Evolutionary conservation across 2,329 filamentous ascomycete genomes (phyloP).

Genomic region (Exophiala dermatitidis): DNA sequence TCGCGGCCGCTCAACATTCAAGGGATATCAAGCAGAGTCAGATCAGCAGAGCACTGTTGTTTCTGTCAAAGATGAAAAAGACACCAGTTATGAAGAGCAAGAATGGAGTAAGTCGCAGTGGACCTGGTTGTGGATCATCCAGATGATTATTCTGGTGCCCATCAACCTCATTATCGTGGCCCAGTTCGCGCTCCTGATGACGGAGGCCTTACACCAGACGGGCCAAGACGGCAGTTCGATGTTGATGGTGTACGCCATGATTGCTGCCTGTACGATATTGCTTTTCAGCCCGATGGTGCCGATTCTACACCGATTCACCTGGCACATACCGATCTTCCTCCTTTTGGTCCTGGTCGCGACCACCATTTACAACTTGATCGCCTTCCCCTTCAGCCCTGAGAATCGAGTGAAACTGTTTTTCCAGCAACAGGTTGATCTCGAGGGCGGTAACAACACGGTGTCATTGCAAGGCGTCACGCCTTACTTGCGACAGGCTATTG

Average conservation of each 20-base stretch:
- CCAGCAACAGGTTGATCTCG: conserved; percentile 70
- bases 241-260: conserved; percentile 62
- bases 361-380: conserved; percentile 74
- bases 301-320: conserved; percentile 78
- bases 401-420: conserved; percentile 84
- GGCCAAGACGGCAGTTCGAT: conserved; percentile 72
- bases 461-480: conserved; percentile 61
- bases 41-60: conserved; percentile 15
- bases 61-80: conserved; percentile 23
- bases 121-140: conserved; percentile 78
- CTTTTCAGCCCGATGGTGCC: conserved; percentile 70
- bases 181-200: conserved; percentile 67
- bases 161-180: conserved; percentile 69
- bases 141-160: conserved; percentile 73
- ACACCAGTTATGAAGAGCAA: conserved; percentile 54
- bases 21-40: conserved; percentile 26
- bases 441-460: conserved; percentile 62
- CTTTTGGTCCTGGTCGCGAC: conserved; percentile 66
- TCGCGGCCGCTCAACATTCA: conserved; percentile 19
- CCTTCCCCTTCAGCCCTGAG: conserved; percentile 77
- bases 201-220: conserved; percentile 68
- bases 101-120: conserved; percentile 74
- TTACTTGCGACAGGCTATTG: conserved; percentile 61
- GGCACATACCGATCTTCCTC: conserved; percentile 72
- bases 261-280: conserved; percentile 62